Percentiles rank a stretch among this genome's conserved stretches.
Conservation (phyloP, 2,329 filamentous ascomycete species). For the Aureobasidium subglaciale region DNA sequence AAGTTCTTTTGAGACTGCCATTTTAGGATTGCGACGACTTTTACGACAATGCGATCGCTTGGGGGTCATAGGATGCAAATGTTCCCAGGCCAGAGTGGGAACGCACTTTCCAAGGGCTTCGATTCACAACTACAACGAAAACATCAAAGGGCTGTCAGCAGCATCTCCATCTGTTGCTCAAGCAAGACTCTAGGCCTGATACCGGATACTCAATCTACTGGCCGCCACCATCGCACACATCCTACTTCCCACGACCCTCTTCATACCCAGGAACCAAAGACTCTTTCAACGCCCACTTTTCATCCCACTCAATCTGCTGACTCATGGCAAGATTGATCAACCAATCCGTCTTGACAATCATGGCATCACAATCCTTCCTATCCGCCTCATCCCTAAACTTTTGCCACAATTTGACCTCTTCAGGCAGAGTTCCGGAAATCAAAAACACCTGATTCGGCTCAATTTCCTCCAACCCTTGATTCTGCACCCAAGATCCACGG, state of each 20-base stretch:
- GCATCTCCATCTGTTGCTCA: no score
- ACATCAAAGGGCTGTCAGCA: no score
- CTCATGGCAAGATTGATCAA: slow-evolving; percentile 81
- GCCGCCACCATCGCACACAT: no score
- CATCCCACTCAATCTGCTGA: slow-evolving; percentile 55
- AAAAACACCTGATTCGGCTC: slow-evolving; percentile 60
- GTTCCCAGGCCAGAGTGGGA: no score
- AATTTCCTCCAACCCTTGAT: slow-evolving; percentile 54
- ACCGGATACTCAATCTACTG: neutral
- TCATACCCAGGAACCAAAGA: slow-evolving; percentile 15
- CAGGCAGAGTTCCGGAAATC: slow-evolving; percentile 59
- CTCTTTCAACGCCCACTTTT: slow-evolving; percentile 26
- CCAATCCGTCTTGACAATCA: slow-evolving; percentile 84
- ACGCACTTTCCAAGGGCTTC: no score
- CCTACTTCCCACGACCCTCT: neutral
- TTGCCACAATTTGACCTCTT: slow-evolving; percentile 69
- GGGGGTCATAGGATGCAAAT: no score
- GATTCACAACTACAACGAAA: no score
- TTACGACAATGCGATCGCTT: no score
- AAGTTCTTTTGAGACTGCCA: slow-evolving; percentile 94
- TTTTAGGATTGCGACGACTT: no score
- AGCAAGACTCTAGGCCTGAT: no score
- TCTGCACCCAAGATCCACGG: slow-evolving; percentile 47
- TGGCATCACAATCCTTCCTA: slow-evolving; percentile 69
- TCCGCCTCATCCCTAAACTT: slow-evolving; percentile 73